Evolutionary conservation across 768 basidiomycete species (phyloP).

Genomic region (Rhizopogon salebrosus): DNA sequence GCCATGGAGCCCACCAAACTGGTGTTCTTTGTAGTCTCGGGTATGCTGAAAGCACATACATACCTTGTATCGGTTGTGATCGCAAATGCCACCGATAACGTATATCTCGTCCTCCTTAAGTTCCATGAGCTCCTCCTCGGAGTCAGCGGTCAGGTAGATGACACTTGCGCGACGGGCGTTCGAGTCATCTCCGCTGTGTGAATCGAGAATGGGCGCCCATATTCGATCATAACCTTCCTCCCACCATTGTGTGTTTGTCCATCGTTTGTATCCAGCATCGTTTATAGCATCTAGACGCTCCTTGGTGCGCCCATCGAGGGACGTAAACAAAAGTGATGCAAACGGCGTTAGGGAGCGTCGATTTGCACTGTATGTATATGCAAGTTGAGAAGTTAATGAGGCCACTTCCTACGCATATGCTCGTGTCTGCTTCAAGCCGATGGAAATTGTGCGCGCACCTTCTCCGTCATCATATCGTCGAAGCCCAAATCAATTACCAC

Average conservation of each 20-base stretch:
- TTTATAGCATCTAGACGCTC: slow-evolving; percentile 59
- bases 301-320: slow-evolving; percentile 67
- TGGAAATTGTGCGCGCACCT: slow-evolving; percentile 49
- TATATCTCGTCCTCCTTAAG: slow-evolving; percentile 84
- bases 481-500: slow-evolving; percentile 88
- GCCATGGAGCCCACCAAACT: neutral
- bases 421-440: slow-evolving; percentile 8
- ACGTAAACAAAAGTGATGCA: slow-evolving; percentile 69
- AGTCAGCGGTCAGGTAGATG: slow-evolving; percentile 94
- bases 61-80: slow-evolving; percentile 95
- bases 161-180: slow-evolving; percentile 43
- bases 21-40: neutral
- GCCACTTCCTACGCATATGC: slow-evolving; percentile 66
- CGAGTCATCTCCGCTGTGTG: slow-evolving; percentile 1
- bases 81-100: slow-evolving; percentile 92
- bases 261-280: slow-evolving; percentile 69
- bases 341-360: slow-evolving; percentile 69
- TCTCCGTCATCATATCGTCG: slow-evolving; percentile 89
- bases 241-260: slow-evolving; percentile 85
- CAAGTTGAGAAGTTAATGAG: slow-evolving; percentile 85
- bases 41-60: slow-evolving; percentile 11
- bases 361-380: slow-evolving; percentile 89
- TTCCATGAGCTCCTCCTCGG: slow-evolving; percentile 78
- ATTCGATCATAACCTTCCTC: slow-evolving; percentile 64
- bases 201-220: slow-evolving; percentile 38